Percentiles rank a stretch among this genome's conserved stretches.
phyloP scores from a whole-genome alignment of 805 yeast species.

The Candida methanosorbosa region DNA sequence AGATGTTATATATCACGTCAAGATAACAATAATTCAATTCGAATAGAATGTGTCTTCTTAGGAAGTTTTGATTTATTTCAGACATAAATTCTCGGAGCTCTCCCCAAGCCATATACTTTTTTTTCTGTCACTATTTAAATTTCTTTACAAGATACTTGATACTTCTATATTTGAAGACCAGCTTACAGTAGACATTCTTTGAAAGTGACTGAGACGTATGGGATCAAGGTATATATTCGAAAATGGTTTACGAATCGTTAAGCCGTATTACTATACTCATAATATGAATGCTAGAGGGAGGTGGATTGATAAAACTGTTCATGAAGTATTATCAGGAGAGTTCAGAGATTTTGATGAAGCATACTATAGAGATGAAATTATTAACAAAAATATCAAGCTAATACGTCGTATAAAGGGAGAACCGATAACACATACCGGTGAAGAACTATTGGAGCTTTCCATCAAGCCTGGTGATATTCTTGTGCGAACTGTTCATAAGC shows the following conservation, averaged over 20 bases:
- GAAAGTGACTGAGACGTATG: too few relatives aligned
- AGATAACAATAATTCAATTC: too few relatives aligned
- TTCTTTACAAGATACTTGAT: too few relatives aligned
- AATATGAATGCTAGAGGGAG: constrained; percentile 33
- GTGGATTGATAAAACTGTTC: constrained; percentile 30
- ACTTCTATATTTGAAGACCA: too few relatives aligned
- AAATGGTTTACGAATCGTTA: constrained; percentile 30
- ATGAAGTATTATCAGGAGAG: constrained; percentile 31
- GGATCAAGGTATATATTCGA: constrained; percentile 3
- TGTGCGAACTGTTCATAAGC: constrained; percentile 18
- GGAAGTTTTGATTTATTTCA: too few relatives aligned
- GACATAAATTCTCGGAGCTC: too few relatives aligned
- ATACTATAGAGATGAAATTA: constrained; percentile 12
- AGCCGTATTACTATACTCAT: constrained; percentile 31
- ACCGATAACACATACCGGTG: constrained; percentile 24
- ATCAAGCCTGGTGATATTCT: constrained; percentile 21
- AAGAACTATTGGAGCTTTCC: constrained; percentile 12
- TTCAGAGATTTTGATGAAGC: constrained; percentile 22
- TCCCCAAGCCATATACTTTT: too few relatives aligned
- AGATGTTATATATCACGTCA: too few relatives aligned
- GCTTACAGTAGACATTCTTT: too few relatives aligned
- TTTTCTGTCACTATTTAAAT: too few relatives aligned
- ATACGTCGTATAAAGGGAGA: constrained; percentile 9
- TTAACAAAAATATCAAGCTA: constrained; percentile 10
- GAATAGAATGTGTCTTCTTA: too few relatives aligned